phyloP scores from a whole-genome alignment of 495 filamentous ascomycete species.

The Xanthoparmelia taractica region DNA sequence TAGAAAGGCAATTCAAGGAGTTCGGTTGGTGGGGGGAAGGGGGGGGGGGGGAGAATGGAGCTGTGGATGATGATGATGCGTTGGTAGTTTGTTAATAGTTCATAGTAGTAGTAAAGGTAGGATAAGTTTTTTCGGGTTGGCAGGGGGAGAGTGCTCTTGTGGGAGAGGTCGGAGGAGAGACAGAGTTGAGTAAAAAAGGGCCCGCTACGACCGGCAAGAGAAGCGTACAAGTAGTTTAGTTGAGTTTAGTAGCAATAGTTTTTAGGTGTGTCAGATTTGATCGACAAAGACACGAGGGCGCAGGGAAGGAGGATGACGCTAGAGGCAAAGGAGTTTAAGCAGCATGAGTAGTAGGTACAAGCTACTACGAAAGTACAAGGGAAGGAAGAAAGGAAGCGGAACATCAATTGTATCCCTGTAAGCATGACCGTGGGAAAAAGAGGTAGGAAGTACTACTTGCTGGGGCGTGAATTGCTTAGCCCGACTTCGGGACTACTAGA shows the following conservation, averaged over 20 bases:
- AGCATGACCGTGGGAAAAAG: background rate
- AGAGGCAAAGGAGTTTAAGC: background rate
- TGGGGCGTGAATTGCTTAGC: background rate
- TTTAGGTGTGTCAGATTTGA: constrained; percentile 13
- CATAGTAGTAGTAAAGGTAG: background rate
- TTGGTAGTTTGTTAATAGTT: background rate
- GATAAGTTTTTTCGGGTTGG: background rate
- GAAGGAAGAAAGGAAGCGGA: background rate
- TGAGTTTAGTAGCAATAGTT: background rate
- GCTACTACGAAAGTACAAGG: too few relatives aligned
- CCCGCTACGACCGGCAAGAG: background rate
- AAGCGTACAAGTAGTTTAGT: too few relatives aligned
- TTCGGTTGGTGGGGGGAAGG: background rate
- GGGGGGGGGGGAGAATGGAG: background rate
- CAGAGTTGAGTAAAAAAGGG: background rate
- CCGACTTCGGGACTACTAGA: background rate
- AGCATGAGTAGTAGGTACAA: background rate
- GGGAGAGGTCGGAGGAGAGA: background rate
- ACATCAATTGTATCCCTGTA: background rate
- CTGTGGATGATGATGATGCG: background rate
- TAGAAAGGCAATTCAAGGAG: background rate
- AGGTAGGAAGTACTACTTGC: too few relatives aligned
- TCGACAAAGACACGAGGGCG: constrained; percentile 14
- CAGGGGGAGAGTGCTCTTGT: background rate
- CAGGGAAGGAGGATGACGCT: constrained; percentile 11